A percentile compares a stretch with the other conserved stretches of the same genome.
phyloP scores from a whole-genome alignment of 2,329 filamentous ascomycete species.

The Penicillium sp. region DNA sequence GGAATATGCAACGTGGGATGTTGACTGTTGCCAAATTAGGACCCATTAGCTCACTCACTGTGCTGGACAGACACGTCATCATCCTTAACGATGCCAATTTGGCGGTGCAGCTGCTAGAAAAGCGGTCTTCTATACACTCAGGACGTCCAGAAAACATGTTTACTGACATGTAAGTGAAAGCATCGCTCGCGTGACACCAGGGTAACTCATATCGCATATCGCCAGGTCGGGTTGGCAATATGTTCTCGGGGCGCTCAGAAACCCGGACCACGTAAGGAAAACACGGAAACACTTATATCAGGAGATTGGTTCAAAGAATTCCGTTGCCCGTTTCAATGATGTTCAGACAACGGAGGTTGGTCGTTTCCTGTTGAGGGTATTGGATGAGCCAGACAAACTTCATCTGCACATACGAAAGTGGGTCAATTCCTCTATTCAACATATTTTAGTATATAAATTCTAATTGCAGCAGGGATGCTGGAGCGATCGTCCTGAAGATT shows the following conservation, averaged over 20 bases:
- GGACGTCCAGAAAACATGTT: conserved; percentile 30
- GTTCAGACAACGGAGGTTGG: conserved; percentile 48
- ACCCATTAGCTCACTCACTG: conserved; percentile 36
- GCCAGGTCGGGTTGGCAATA: conserved; percentile 40
- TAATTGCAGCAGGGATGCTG: conserved; percentile 32
- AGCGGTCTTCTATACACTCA: conserved; percentile 27
- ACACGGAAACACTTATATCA: conserved; percentile 49
- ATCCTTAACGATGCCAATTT: conserved; percentile 33
- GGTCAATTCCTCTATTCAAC: neutral
- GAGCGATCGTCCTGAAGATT: conserved; percentile 44
- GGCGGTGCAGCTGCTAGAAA: conserved; percentile 35
- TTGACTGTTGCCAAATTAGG: conserved; percentile 16
- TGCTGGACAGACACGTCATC: conserved; percentile 34
- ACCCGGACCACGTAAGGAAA: conserved; percentile 39
- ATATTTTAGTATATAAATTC: neutral
- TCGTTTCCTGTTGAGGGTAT: conserved; percentile 45
- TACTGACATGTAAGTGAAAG: conserved; percentile 35
- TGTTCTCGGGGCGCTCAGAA: conserved; percentile 34
- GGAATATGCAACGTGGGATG: neutral
- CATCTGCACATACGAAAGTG: conserved; percentile 43
- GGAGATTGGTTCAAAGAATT: conserved; percentile 46
- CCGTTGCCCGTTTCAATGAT: conserved; percentile 40
- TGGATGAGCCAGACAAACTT: conserved; percentile 43
- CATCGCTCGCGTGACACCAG: neutral
- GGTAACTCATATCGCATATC: neutral